phyloP scores from a whole-genome alignment of 2,329 filamentous ascomycete genomes.

The Sarocladium strictum region DNA sequence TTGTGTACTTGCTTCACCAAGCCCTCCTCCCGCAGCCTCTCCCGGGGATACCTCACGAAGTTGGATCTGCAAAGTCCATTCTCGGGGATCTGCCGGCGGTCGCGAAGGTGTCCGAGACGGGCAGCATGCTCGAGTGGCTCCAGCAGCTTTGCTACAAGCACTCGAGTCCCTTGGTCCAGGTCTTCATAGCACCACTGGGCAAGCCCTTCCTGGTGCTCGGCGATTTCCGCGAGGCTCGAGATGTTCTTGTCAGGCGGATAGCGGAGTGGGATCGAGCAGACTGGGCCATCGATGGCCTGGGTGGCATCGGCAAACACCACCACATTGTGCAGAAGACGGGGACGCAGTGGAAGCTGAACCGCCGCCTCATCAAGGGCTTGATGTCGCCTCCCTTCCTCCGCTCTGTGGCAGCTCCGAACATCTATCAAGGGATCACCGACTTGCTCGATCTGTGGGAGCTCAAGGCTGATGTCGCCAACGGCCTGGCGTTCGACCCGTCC shows the following conservation, averaged over 20 bases:
- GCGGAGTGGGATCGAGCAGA: slow-evolving; percentile 38
- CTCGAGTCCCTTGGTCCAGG: slow-evolving; percentile 37
- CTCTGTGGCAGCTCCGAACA: slow-evolving; percentile 24
- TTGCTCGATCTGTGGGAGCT: slow-evolving; percentile 28
- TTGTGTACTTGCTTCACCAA: slow-evolving; percentile 4
- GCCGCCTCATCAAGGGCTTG: slow-evolving; percentile 30
- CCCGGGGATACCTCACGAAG: slow-evolving; percentile 39
- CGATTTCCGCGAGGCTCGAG: slow-evolving; percentile 34
- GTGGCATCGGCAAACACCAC: slow-evolving; percentile 25
- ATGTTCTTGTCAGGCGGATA: slow-evolving; percentile 34
- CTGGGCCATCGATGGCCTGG: slow-evolving; percentile 26
- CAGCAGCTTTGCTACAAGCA: slow-evolving; percentile 24
- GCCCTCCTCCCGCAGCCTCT: slow-evolving; percentile 34
- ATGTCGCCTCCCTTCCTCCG: slow-evolving; percentile 31
- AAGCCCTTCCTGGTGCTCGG: slow-evolving; percentile 37
- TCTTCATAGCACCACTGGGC: slow-evolving; percentile 37
- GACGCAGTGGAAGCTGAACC: slow-evolving; percentile 25
- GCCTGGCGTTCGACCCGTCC: slow-evolving; percentile 19
- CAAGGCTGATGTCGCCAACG: slow-evolving; percentile 25
- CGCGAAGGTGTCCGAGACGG: slow-evolving; percentile 3
- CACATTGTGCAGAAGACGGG: slow-evolving; percentile 27
- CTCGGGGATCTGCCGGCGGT: slow-evolving; percentile 34
- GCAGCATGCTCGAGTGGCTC: slow-evolving; percentile 17
- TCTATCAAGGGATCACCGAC: slow-evolving; percentile 25
- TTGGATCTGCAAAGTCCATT: slow-evolving; percentile 24